Evolutionary conservation across 768 basidiomycete genomes (phyloP).

Genomic region (Peribolospora kevripleyi): DNA sequence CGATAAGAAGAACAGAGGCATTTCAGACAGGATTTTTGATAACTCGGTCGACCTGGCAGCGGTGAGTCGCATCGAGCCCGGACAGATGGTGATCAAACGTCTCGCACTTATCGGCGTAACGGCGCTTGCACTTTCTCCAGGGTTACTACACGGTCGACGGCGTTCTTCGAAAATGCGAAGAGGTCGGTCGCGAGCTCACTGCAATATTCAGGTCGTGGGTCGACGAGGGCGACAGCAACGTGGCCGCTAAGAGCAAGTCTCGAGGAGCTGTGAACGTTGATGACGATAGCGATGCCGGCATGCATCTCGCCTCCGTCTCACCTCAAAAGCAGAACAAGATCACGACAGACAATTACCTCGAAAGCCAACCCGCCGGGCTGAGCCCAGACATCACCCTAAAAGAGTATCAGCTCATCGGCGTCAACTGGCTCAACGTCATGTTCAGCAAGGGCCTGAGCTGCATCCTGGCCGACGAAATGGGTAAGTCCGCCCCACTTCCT

Average conservation of each 20-base stretch:
- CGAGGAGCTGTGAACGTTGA: constrained; percentile 2
- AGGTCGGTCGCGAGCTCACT: constrained; percentile 50
- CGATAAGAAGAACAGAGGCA: constrained; percentile 66
- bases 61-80: too few relatives aligned
- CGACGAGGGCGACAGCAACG: constrained; percentile 1
- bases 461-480: constrained; percentile 98
- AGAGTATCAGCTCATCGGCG: constrained; percentile 89
- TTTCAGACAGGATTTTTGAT: constrained; percentile 74
- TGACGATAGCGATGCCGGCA: constrained; percentile 3
- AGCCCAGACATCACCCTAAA: constrained; percentile 45
- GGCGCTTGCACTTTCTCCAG: constrained; percentile 4
- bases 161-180: constrained; percentile 68
- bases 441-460: constrained; percentile 62
- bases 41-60: constrained; percentile 36
- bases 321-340: constrained; percentile 15
- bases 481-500: constrained; percentile 26
- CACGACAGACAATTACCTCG: constrained; percentile 34
- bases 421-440: constrained; percentile 85
- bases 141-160: constrained; percentile 63
- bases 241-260: constrained; percentile 4
- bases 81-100: constrained; percentile 38
- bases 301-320: constrained; percentile 13
- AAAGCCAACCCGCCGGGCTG: constrained; percentile 45
- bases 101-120: background rate
- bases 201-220: constrained; percentile 59